Conservation (phyloP, 495 filamentous ascomycete species). For the Penicillium canescens region DNA sequence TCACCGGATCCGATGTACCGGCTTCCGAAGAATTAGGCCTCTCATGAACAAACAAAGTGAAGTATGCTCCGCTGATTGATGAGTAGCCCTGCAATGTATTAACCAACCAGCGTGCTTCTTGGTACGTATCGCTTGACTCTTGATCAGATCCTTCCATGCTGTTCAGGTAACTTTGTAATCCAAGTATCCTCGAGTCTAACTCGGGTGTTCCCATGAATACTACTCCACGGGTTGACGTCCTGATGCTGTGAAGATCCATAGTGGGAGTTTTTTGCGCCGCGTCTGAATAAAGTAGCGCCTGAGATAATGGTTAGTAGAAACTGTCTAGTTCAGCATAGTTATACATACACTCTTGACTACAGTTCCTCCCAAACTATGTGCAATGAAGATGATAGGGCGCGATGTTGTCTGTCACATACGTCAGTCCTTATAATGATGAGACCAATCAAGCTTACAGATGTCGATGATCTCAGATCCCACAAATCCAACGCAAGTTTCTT, state of each 20-base stretch:
- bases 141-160: slow-evolving; percentile 4
- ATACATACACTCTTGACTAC: slow-evolving; percentile 31
- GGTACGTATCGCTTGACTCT: slow-evolving; percentile 3
- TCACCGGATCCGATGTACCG: neutral
- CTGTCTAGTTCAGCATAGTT: neutral
- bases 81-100: slow-evolving; percentile 1
- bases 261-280: neutral
- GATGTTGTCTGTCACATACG: slow-evolving; percentile 10
- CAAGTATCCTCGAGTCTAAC: slow-evolving; percentile 7
- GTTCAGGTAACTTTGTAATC: slow-evolving; percentile 4
- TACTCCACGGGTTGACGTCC: slow-evolving; percentile 3
- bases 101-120: slow-evolving; percentile 14
- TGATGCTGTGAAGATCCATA: slow-evolving; percentile 1
- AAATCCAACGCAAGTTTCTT: slow-evolving; percentile 31
- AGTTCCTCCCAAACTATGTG: slow-evolving; percentile 34
- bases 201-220: slow-evolving; percentile 14
- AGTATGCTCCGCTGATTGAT: neutral
- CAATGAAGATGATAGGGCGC: slow-evolving; percentile 36
- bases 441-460: slow-evolving; percentile 13
- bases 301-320: neutral
- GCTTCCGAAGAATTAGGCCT: neutral
- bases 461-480: slow-evolving; percentile 18
- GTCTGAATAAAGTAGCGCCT: slow-evolving; percentile 21
- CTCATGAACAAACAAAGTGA: slow-evolving; percentile 8
- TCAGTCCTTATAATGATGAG: neutral